These are phyloP conservation scores for Monoraphidium neglectum DNA, from an alignment of 139 green algal species.

Conservation along the genomic window DNA sequence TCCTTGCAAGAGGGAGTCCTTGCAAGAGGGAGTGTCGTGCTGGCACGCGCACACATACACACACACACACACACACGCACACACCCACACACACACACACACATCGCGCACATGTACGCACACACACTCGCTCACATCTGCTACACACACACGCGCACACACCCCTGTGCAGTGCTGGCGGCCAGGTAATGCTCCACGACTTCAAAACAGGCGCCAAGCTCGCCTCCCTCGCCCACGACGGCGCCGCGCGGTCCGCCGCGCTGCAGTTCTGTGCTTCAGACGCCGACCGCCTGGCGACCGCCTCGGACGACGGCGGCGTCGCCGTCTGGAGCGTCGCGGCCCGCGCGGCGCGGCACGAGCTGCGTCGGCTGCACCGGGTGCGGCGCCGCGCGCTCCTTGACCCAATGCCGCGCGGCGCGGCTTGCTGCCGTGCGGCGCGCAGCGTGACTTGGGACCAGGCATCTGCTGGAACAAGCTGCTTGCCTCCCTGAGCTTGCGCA, in stretches of 20 bases:
- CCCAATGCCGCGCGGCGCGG: too few relatives aligned
- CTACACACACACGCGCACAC: not conserved
- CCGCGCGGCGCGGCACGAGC: not conserved
- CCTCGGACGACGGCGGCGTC: not conserved
- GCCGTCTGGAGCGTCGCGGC: conserved; percentile 8
- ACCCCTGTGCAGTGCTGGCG: not conserved
- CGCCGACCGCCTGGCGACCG: not conserved
- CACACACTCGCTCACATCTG: too few relatives aligned
- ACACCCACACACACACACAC: too few relatives aligned
- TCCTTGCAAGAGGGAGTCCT: too few relatives aligned
- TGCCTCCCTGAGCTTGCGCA: too few relatives aligned
- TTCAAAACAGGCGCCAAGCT: not conserved
- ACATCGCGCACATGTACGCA: too few relatives aligned
- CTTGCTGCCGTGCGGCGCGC: too few relatives aligned
- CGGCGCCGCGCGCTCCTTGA: not conserved
- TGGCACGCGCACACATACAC: too few relatives aligned
- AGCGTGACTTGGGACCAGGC: too few relatives aligned
- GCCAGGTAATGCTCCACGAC: conserved; percentile 27
- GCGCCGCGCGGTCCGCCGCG: not conserved
- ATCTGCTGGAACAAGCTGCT: too few relatives aligned
- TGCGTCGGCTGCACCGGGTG: not conserved
- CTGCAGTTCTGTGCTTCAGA: not conserved
- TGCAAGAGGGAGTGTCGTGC: too few relatives aligned
- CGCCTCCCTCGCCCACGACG: not conserved
- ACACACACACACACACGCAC: too few relatives aligned